Evolutionary conservation across 1,284 basidiomycete genomes (phyloP).

Genomic region (Xanthoconium separans): DNA sequence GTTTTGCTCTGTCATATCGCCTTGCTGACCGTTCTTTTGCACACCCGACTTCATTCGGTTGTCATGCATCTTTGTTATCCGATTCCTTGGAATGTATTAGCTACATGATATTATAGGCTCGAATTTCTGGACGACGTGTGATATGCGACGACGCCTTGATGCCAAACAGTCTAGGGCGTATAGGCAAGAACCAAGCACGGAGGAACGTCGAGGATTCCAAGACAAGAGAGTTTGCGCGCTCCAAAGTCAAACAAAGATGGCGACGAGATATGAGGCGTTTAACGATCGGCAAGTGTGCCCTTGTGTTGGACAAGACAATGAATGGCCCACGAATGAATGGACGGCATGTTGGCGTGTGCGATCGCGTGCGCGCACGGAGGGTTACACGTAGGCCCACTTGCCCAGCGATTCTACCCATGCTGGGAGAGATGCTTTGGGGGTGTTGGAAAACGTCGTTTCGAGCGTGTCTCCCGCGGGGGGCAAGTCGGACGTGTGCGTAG

Average conservation of each 20-base stretch:
- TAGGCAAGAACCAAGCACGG: background rate
- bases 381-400: conserved; percentile 63
- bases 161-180: background rate
- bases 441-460: conserved; percentile 49
- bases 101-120: background rate
- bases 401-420: conserved; percentile 60
- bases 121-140: background rate
- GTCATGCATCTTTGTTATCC: background rate
- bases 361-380: background rate
- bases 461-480: conserved; percentile 45
- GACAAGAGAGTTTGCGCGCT: background rate
- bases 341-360: background rate
- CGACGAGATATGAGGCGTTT: background rate
- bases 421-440: conserved; percentile 45
- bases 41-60: conserved; percentile 13
- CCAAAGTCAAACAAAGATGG: background rate
- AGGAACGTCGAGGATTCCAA: background rate
- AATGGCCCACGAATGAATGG: conserved; percentile 6
- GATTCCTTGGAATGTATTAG: conserved; percentile 14
- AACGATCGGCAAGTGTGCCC: conserved; percentile 7
- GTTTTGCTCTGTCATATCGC: conserved; percentile 8
- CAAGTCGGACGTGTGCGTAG: conserved; percentile 3
- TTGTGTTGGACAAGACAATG: too few species aligned
- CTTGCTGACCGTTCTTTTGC: conserved; percentile 4
- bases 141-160: too few species aligned